Percentiles rank a stretch among this genome's conserved stretches.
These are phyloP conservation scores for Brassica cretica DNA, from an alignment of 345 rosid species.

Conservation along the genomic window DNA sequence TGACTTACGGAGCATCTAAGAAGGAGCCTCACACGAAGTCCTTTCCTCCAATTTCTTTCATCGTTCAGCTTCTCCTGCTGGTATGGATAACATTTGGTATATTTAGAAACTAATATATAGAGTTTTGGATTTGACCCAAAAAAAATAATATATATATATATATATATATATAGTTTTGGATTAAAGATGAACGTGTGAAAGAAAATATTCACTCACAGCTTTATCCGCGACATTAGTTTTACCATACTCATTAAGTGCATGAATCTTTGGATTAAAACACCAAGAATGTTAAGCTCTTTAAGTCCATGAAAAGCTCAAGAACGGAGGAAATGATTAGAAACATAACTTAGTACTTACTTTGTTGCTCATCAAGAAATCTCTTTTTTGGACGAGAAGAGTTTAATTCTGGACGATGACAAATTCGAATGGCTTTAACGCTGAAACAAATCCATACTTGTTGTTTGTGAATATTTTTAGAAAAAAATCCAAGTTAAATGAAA, in stretches of 20 bases:
- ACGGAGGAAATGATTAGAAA: background rate
- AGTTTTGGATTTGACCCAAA: no score
- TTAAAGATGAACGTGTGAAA: background rate
- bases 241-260: slow-evolving; percentile 90
- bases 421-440: slow-evolving; percentile 83
- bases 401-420: slow-evolving; percentile 89
- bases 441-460: background rate
- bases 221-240: slow-evolving; percentile 62
- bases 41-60: slow-evolving; percentile 95
- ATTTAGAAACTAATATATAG: slow-evolving; percentile 5
- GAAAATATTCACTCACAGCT: slow-evolving; percentile 59
- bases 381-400: slow-evolving; percentile 65
- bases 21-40: slow-evolving; percentile 83
- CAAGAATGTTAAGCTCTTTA: background rate
- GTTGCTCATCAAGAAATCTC: slow-evolving; percentile 67
- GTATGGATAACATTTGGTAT: slow-evolving; percentile 7
- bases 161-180: background rate
- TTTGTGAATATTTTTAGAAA: background rate
- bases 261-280: slow-evolving; percentile 54
- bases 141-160: no score
- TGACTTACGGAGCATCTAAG: slow-evolving; percentile 73
- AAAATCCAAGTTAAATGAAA: background rate
- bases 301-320: slow-evolving; percentile 4
- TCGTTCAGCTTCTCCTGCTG: slow-evolving; percentile 81
- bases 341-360: slow-evolving; percentile 52